Evolutionary conservation across 2,329 filamentous ascomycete species (phyloP).

Genomic region (Mycocentrospora acerina): DNA sequence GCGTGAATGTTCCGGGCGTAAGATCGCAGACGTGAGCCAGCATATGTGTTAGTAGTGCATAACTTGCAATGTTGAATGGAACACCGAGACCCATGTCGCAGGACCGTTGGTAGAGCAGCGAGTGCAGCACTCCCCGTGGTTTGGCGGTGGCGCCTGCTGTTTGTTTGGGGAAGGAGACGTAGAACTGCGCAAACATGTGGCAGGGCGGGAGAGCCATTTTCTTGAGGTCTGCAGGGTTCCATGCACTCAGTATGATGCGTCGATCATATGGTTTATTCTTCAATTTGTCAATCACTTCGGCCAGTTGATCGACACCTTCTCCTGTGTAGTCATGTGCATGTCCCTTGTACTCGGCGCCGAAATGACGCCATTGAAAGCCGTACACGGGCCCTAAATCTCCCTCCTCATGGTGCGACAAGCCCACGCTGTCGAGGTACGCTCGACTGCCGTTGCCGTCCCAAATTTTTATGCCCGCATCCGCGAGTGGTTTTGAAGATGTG

Average conservation of each 20-base stretch:
- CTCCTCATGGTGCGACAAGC: conserved; percentile 75
- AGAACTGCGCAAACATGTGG: conserved; percentile 98
- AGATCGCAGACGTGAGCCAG: conserved; percentile 83
- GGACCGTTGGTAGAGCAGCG: conserved; percentile 87
- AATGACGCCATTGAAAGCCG: conserved; percentile 98
- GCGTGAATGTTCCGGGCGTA: conserved; percentile 82
- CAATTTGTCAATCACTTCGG: conserved; percentile 85
- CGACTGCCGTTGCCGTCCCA: conserved; percentile 98
- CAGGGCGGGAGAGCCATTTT: conserved; percentile 93
- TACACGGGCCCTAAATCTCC: conserved; percentile 96
- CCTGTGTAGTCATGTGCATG: conserved; percentile 76
- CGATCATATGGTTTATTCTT: conserved; percentile 83
- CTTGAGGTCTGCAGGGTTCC: conserved; percentile 84
- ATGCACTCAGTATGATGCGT: conserved; percentile 85
- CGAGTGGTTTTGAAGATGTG: conserved; percentile 77
- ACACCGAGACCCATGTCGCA: conserved; percentile 98
- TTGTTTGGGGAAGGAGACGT: conserved; percentile 69
- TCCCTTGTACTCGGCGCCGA: conserved; percentile 80
- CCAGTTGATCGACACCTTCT: conserved; percentile 89
- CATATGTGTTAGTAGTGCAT: conserved; percentile 94
- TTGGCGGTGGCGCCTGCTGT: conserved; percentile 31
- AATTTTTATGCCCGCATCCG: conserved; percentile 83
- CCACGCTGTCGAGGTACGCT: conserved; percentile 83
- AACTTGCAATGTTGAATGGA: conserved; percentile 96
- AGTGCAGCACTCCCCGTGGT: conserved; percentile 72